Base-by-base conservation (phyloP, 2,329 filamentous ascomycete species). In the Epichloe gansuensis region DNA sequence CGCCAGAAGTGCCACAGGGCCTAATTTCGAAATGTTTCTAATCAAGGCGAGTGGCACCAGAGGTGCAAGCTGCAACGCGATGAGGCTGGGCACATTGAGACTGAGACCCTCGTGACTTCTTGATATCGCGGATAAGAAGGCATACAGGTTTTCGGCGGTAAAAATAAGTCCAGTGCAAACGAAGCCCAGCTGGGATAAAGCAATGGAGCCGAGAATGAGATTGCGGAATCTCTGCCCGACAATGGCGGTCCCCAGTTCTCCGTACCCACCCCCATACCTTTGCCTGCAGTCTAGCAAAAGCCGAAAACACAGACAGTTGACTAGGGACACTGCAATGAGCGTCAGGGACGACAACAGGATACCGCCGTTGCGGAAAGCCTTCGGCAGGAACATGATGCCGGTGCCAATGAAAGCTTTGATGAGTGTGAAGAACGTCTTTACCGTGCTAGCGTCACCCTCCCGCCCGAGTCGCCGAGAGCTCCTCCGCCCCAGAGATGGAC, bases 311-410 rank as follows among this genome's bases (percentile, higher is more conserved):
- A 85, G 63, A 61, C 82, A 85, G 45, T 83, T 86, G 58, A 89
- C 69, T 21, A 77, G 63, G 2, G 86, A 82, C 3, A 89, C 78
- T 9, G 72, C 68, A 46, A 89, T 67, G 58, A 90, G 76, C 0
- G 83, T 82, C 48, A 88, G 67, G 0, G 81, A 83, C 0, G 85
- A 88, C 63, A 90, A 90, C 11, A 88, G 70, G 50, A 90, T 82
- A 25, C 86, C 86, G 38, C 86, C 86, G 58, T 90, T 90, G 61
- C 81, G 80, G 68, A 89, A 90, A 0, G 86, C 86, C 63, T 88
- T 89, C 46, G 86, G 86, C 45, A 90, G 66, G 62, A 90, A 90
- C 81, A 90, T 88, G 65, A 90, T 89, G 55, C 86, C 86, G 0
- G 86, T 90, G 47, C 86, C 86, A 52, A 90, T 78, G 60, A 90